Percentiles rank a stretch among this genome's conserved stretches.
Evolutionary conservation across 768 basidiomycete species (phyloP).

Genomic region (Psilocybe azurescens): DNA sequence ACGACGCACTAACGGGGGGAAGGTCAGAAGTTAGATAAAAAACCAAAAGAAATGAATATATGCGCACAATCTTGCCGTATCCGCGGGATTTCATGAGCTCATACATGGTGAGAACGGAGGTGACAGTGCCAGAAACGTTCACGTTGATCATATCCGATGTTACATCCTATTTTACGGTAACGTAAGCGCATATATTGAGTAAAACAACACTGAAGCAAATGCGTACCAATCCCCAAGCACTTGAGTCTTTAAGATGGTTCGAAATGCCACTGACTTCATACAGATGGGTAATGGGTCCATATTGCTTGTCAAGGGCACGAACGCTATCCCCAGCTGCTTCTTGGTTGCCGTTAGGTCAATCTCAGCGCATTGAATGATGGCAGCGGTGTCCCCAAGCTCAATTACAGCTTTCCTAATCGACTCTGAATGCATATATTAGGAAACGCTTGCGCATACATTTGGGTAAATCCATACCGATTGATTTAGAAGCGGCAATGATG

Average conservation of each 20-base stretch:
- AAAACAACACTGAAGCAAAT: neutral
- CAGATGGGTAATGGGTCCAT: constrained; percentile 36
- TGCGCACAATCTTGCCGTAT: constrained; percentile 35
- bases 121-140: constrained; percentile 32
- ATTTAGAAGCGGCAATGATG: constrained; percentile 31
- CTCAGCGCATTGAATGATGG: constrained; percentile 26
- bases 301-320: constrained; percentile 26
- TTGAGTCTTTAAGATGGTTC: constrained; percentile 25
- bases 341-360: constrained; percentile 27
- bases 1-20: constrained; percentile 32
- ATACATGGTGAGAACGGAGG: constrained; percentile 30
- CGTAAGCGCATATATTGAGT: neutral
- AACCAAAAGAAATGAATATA: neutral
- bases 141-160: constrained; percentile 33
- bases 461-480: constrained; percentile 25
- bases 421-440: constrained; percentile 9
- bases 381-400: constrained; percentile 26
- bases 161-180: constrained; percentile 20
- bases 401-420: constrained; percentile 22
- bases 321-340: constrained; percentile 26
- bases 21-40: neutral
- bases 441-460: neutral
- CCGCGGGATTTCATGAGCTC: constrained; percentile 35
- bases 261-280: constrained; percentile 35
- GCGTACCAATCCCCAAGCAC: constrained; percentile 28